Percentiles rank a stretch among this genome's conserved stretches.
Evolutionary conservation across 1,284 basidiomycete species (phyloP).

Genomic region (Pholiota adiposa): DNA sequence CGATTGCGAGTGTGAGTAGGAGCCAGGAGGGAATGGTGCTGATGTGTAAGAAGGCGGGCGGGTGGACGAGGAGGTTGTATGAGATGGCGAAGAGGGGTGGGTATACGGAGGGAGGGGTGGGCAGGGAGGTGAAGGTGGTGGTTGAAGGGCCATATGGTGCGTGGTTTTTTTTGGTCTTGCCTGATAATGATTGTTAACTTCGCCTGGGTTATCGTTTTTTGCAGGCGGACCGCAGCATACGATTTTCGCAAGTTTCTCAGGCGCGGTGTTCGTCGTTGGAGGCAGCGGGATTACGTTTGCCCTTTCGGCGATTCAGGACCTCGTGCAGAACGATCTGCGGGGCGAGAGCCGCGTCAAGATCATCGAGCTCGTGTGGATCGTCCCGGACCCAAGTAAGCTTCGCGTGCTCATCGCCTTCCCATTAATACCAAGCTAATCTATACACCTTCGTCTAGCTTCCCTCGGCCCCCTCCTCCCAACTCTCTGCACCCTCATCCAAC

Average conservation of each 20-base stretch:
- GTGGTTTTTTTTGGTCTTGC: constrained; percentile 9
- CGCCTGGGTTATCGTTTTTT: background rate
- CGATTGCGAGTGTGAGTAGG: constrained; percentile 59
- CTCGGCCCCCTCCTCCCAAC: constrained; percentile 58
- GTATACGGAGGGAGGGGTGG: constrained; percentile 45
- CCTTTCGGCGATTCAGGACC: constrained; percentile 64
- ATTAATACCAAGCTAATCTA: background rate
- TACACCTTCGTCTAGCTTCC: constrained; percentile 40
- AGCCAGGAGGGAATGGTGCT: constrained; percentile 56
- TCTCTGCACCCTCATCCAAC: constrained; percentile 55
- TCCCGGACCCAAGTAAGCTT: constrained; percentile 58
- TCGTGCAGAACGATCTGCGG: constrained; percentile 60
- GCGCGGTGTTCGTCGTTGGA: constrained; percentile 68
- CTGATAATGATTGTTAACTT: background rate
- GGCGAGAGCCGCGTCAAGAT: constrained; percentile 56
- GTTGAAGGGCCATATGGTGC: constrained; percentile 80
- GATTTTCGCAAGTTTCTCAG: constrained; percentile 66
- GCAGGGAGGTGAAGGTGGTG: constrained; percentile 54
- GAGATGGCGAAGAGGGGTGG: constrained; percentile 51
- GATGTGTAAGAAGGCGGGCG: constrained; percentile 64
- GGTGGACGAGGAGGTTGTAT: constrained; percentile 67
- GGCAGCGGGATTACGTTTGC: constrained; percentile 78
- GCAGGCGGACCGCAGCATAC: constrained; percentile 65
- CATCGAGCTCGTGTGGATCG: constrained; percentile 73
- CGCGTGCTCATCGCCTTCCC: background rate